Evolutionary conservation across 208 protist species (phyloP).

Genomic region (Herpetomonas samuelpessoai): DNA sequence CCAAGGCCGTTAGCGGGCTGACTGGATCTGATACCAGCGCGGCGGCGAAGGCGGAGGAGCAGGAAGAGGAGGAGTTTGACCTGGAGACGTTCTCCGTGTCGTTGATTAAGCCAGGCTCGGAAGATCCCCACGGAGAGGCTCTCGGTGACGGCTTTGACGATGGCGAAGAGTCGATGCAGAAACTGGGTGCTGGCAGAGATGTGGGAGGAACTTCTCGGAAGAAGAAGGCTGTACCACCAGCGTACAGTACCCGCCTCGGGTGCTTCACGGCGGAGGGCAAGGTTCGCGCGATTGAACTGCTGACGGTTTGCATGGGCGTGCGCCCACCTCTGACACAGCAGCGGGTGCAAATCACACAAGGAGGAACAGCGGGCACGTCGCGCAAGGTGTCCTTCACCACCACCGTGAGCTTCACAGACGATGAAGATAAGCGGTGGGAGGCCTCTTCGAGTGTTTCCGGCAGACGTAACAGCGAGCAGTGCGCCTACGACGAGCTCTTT

Average conservation of each 20-base stretch:
- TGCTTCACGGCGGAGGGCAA: conserved; percentile 56
- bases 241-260: conserved; percentile 19
- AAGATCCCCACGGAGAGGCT: background rate
- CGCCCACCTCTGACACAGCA: conserved; percentile 26
- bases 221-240: background rate
- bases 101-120: conserved; percentile 1
- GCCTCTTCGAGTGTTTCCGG: conserved; percentile 21
- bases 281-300: conserved; percentile 56
- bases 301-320: conserved; percentile 60
- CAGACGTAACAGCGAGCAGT: conserved; percentile 24
- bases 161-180: background rate
- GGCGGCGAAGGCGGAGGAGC: conserved; percentile 9
- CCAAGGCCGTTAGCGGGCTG: background rate
- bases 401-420: conserved; percentile 31
- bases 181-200: background rate
- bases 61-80: conserved; percentile 24
- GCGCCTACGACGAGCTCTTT: conserved; percentile 48
- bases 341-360: conserved; percentile 23
- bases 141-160: background rate
- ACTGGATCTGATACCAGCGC: background rate
- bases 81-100: conserved; percentile 24
- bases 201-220: background rate
- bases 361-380: background rate
- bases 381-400: conserved; percentile 16
- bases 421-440: conserved; percentile 23